A percentile compares a stretch with the other conserved stretches of the same genome.
Evolutionary conservation across 2,329 filamentous ascomycete species (phyloP).

Genomic region (Clarireedia homoeocarpa): DNA sequence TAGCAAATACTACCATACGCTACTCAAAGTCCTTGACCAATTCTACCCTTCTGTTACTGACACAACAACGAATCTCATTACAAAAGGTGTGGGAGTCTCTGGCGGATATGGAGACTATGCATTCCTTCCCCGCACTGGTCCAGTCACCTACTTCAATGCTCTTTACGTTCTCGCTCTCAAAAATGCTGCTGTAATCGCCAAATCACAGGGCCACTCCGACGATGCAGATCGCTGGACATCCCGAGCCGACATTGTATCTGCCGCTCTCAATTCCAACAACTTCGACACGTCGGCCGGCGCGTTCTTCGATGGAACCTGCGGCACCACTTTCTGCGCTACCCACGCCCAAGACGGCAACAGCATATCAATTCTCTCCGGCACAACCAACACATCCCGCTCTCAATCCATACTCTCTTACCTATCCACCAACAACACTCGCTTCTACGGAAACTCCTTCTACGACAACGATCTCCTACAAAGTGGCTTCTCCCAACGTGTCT

Average conservation of each 20-base stretch:
- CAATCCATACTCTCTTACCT: constrained; percentile 35
- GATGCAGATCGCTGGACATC: constrained; percentile 35
- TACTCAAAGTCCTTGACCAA: constrained; percentile 36
- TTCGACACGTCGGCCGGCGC: constrained; percentile 38
- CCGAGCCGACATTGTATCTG: constrained; percentile 31
- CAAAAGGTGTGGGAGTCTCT: constrained; percentile 32
- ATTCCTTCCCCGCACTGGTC: constrained; percentile 39
- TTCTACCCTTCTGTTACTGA: constrained; percentile 40
- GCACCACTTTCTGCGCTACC: constrained; percentile 16
- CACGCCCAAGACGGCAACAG: constrained; percentile 46
- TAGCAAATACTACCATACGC: constrained; percentile 33
- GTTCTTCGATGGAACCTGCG: constrained; percentile 37
- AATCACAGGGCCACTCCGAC: constrained; percentile 21
- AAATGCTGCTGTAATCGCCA: constrained; percentile 37
- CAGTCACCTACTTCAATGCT: constrained; percentile 45
- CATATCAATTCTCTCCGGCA: constrained; percentile 36
- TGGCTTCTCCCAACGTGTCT: constrained; percentile 39
- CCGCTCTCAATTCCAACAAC: constrained; percentile 30
- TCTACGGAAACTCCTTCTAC: constrained; percentile 46
- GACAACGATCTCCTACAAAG: constrained; percentile 35
- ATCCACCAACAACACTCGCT: constrained; percentile 27
- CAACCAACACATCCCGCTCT: constrained; percentile 26
- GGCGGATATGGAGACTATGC: constrained; percentile 43
- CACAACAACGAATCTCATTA: constrained; percentile 32
- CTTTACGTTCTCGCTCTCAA: constrained; percentile 40